A percentile compares a stretch with the other conserved stretches of the same genome.
Conservation (phyloP, 78 protist species). For the Neovahlkampfia damariscottae region DNA sequence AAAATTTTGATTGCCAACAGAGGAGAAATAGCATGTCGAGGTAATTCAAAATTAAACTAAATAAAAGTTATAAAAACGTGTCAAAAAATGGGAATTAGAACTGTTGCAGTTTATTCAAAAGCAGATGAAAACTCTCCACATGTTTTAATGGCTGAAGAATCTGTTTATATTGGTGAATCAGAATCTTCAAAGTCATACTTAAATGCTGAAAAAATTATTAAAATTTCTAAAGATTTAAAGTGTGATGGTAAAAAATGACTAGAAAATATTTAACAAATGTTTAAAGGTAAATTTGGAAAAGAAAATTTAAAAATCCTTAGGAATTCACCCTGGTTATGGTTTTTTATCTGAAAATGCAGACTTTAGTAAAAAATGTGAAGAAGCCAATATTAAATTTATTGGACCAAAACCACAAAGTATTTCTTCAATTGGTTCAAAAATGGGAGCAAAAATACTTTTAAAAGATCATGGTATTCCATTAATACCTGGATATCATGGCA, state of each 20-base stretch:
- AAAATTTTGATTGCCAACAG: slow-evolving; percentile 73
- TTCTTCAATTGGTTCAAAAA: slow-evolving; percentile 18
- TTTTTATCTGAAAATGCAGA: slow-evolving; percentile 25
- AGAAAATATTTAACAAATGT: no score
- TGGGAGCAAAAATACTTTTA: slow-evolving; percentile 3
- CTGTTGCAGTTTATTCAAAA: slow-evolving; percentile 74
- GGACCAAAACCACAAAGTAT: slow-evolving; percentile 21
- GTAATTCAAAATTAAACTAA: no score
- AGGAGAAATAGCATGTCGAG: slow-evolving; percentile 81
- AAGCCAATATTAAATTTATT: slow-evolving; percentile 14
- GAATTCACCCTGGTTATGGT: slow-evolving; percentile 38
- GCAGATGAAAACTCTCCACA: slow-evolving; percentile 66
- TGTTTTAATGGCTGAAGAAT: slow-evolving; percentile 54
- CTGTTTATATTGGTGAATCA: slow-evolving; percentile 43
- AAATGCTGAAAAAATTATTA: slow-evolving; percentile 45
- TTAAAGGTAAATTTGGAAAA: no score
- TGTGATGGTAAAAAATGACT: no score
- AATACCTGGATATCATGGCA: neutral
- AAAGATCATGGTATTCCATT: neutral
- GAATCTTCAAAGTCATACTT: slow-evolving; percentile 30
- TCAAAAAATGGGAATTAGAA: slow-evolving; percentile 46
- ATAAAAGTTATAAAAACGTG: slow-evolving; percentile 75
- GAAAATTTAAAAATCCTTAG: slow-evolving; percentile 37
- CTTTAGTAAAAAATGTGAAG: slow-evolving; percentile 3
- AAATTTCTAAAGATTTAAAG: slow-evolving; percentile 59